Conservation (phyloP, 2,329 filamentous ascomycete genomes). For the Phaeophleospora eucalypticola region DNA sequence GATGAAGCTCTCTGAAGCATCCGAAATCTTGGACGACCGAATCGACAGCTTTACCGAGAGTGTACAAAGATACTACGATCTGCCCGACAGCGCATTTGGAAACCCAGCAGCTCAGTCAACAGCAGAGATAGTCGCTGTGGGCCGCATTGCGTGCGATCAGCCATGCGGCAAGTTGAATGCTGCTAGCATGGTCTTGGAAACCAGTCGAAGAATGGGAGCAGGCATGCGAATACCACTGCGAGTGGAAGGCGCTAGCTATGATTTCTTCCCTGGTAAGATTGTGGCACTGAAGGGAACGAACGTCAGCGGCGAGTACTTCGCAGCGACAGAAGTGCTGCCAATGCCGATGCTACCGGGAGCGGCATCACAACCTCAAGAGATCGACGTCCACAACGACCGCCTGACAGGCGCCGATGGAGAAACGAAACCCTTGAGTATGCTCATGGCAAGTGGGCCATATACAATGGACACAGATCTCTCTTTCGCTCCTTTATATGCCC, state of each 20-base stretch:
- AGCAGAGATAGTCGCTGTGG: constrained; percentile 81
- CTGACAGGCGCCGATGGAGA: constrained; percentile 60
- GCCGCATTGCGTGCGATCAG: constrained; percentile 84
- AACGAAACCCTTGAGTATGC: constrained; percentile 65
- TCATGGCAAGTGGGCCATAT: constrained; percentile 83
- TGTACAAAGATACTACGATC: constrained; percentile 67
- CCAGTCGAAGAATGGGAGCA: constrained; percentile 75
- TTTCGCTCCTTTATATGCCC: constrained; percentile 77
- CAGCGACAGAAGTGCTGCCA: constrained; percentile 70
- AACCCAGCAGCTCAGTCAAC: constrained; percentile 83
- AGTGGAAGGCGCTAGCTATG: constrained; percentile 66
- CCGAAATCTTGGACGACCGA: constrained; percentile 88
- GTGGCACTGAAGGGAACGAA: constrained; percentile 85
- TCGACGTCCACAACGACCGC: constrained; percentile 66
- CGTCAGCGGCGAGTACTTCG: constrained; percentile 76
- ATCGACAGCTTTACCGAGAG: constrained; percentile 84
- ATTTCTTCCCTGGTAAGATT: constrained; percentile 93
- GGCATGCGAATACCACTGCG: constrained; percentile 78
- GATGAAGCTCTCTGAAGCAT: constrained; percentile 90
- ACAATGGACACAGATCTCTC: constrained; percentile 88
- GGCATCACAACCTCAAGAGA: constrained; percentile 61
- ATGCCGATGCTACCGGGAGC: constrained; percentile 71
- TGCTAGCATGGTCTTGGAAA: constrained; percentile 82
- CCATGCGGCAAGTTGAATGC: constrained; percentile 81
- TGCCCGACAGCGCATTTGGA: constrained; percentile 79